These are phyloP conservation scores for Wickerhamiella cacticola DNA, from an alignment of 805 yeast species.

Conservation along the genomic window DNA sequence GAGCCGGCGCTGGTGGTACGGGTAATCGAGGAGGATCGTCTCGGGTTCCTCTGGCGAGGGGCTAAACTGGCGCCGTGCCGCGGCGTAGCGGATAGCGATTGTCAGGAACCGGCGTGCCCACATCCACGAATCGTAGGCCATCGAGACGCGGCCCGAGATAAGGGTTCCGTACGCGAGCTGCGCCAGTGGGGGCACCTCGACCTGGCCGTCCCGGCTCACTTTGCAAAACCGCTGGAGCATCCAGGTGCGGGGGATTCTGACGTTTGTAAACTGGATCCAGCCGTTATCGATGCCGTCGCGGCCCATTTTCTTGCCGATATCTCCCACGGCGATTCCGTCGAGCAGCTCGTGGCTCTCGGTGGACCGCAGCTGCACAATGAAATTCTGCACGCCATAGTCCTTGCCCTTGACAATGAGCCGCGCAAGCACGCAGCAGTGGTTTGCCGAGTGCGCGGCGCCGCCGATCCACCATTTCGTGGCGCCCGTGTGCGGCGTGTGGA, in stretches of 20 bases:
- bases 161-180: conserved; percentile 74
- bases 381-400: conserved; percentile 79
- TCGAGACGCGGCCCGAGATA: conserved; percentile 67
- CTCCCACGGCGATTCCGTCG: conserved; percentile 71
- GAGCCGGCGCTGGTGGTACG: conserved; percentile 73
- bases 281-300: conserved; percentile 86
- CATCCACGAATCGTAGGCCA: conserved; percentile 73
- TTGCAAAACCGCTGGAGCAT: conserved; percentile 65
- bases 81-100: conserved; percentile 70
- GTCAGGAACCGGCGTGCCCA: conserved; percentile 62
- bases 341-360: conserved; percentile 44
- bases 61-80: conserved; percentile 70
- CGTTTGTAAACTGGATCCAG: conserved; percentile 77
- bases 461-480: conserved; percentile 97
- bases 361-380: conserved; percentile 74
- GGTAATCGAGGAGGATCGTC: conserved; percentile 62
- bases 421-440: conserved; percentile 66
- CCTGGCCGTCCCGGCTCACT: conserved; percentile 50
- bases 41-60: conserved; percentile 34
- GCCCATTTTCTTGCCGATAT: conserved; percentile 85
- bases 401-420: conserved; percentile 60
- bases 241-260: conserved; percentile 61
- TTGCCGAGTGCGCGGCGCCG: conserved; percentile 84
- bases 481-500: conserved; percentile 72
- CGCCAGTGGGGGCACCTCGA: conserved; percentile 61